These are phyloP conservation scores for Solanum etuberosum DNA, from an alignment of 257 asterid species.

Conservation along the genomic window DNA sequence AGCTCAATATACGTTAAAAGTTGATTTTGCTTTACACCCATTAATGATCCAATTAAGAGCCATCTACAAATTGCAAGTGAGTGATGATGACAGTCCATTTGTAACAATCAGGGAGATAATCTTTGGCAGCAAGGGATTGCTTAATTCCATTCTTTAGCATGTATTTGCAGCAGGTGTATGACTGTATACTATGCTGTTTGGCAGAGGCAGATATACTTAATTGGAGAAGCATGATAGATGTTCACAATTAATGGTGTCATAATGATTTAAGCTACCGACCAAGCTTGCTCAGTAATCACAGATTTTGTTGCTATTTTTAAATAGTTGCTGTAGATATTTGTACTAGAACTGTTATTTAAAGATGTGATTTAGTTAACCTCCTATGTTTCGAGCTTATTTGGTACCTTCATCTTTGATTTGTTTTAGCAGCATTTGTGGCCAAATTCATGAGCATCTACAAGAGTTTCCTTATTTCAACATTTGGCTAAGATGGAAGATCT, in stretches of 20 bases:
- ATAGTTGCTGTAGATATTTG: not conserved
- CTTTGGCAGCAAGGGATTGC: not conserved
- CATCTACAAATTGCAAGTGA: not conserved
- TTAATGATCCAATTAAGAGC: not conserved
- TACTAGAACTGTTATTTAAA: not conserved
- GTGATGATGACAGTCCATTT: not conserved
- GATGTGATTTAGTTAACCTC: not conserved
- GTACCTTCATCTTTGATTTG: slow-evolving; percentile 4
- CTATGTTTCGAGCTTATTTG: not conserved
- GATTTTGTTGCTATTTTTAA: not conserved
- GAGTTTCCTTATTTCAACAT: slow-evolving; percentile 83
- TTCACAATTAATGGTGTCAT: not conserved
- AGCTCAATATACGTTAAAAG: not conserved
- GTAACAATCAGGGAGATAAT: not conserved
- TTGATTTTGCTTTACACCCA: not conserved
- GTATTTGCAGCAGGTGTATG: not conserved
- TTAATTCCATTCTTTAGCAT: not conserved
- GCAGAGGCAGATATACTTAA: not conserved
- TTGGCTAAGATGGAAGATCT: slow-evolving; percentile 40
- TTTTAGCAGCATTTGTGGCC: slow-evolving; percentile 86
- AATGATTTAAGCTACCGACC: not conserved
- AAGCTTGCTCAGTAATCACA: not conserved
- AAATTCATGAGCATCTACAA: slow-evolving; percentile 97
- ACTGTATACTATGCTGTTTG: not conserved
- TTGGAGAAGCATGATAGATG: not conserved